A percentile compares a stretch with the other conserved stretches of the same genome.
These are phyloP conservation scores for Thymus quinquecostatus DNA, from an alignment of 257 asterid genomes.

Conservation along the genomic window DNA sequence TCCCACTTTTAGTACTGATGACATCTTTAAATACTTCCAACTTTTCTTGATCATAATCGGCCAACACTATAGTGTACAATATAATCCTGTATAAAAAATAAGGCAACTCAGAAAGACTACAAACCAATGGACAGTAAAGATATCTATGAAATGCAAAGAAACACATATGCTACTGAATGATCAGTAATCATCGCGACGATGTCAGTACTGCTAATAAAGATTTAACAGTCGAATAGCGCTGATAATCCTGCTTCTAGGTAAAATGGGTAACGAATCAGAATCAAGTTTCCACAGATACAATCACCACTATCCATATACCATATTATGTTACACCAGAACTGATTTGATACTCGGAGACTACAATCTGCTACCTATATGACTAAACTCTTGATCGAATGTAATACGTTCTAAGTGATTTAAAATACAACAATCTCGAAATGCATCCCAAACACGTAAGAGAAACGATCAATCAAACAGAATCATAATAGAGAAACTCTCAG, in stretches of 20 bases:
- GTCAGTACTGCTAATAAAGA: neutral
- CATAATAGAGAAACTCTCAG: conserved; percentile 25
- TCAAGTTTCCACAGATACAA: neutral
- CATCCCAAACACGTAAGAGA: neutral
- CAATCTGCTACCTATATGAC: conserved; percentile 1
- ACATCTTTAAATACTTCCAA: conserved; percentile 52
- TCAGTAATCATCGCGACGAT: conserved; percentile 8
- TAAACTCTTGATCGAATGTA: neutral
- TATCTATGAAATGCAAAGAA: conserved; percentile 9
- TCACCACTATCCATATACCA: neutral
- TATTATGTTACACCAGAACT: neutral
- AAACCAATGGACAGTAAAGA: neutral
- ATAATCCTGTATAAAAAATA: conserved; percentile 58
- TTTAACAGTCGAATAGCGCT: neutral
- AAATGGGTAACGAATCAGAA: neutral
- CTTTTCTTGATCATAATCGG: conserved; percentile 73
- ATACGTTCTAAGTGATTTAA: neutral
- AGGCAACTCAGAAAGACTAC: conserved; percentile 24
- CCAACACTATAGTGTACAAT: conserved; percentile 77
- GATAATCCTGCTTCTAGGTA: conserved; percentile 9
- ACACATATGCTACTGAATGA: conserved; percentile 11
- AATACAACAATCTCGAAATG: neutral
- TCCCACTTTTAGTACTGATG: conserved; percentile 71
- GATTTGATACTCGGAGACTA: neutral
- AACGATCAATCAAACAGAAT: neutral